A percentile compares a stretch with the other conserved stretches of the same genome.
Evolutionary conservation across 768 basidiomycete species (phyloP).

Genomic region (Russula vinacea): DNA sequence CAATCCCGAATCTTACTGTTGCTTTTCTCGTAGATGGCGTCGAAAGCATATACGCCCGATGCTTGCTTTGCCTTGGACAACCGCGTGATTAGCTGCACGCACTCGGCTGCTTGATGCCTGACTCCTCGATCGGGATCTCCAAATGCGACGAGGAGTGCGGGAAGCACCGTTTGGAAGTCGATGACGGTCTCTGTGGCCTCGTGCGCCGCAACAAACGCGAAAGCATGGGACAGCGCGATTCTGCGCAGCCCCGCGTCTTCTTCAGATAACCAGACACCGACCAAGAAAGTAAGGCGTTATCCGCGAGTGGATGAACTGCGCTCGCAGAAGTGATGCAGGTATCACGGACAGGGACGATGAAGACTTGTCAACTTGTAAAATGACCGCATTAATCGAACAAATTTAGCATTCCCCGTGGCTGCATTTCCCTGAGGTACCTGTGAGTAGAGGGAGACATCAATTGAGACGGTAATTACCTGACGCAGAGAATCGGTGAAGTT

Average conservation of each 20-base stretch:
- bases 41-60: slow-evolving; percentile 64
- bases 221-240: slow-evolving; percentile 68
- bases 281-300: slow-evolving; percentile 79
- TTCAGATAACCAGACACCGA: slow-evolving; percentile 55
- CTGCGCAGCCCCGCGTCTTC: slow-evolving; percentile 40
- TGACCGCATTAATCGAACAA: slow-evolving; percentile 56
- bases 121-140: slow-evolving; percentile 43
- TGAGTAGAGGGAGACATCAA: slow-evolving; percentile 1
- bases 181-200: slow-evolving; percentile 47
- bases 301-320: slow-evolving; percentile 66
- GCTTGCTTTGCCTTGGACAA: slow-evolving; percentile 44
- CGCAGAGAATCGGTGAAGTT: slow-evolving; percentile 48
- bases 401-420: slow-evolving; percentile 39
- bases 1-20: slow-evolving; percentile 44
- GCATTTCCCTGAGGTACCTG: background rate
- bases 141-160: slow-evolving; percentile 62
- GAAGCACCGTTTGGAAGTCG: slow-evolving; percentile 81
- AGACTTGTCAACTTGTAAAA: slow-evolving; percentile 67
- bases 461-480: slow-evolving; percentile 12
- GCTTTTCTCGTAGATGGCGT: slow-evolving; percentile 63
- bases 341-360: slow-evolving; percentile 49
- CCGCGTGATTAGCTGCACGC: slow-evolving; percentile 48
- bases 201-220: slow-evolving; percentile 79
- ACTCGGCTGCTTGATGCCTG: slow-evolving; percentile 55
- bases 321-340: slow-evolving; percentile 54